Conservation (phyloP, 2,329 filamentous ascomycete genomes). For the Cucurbitaria berberidis region DNA sequence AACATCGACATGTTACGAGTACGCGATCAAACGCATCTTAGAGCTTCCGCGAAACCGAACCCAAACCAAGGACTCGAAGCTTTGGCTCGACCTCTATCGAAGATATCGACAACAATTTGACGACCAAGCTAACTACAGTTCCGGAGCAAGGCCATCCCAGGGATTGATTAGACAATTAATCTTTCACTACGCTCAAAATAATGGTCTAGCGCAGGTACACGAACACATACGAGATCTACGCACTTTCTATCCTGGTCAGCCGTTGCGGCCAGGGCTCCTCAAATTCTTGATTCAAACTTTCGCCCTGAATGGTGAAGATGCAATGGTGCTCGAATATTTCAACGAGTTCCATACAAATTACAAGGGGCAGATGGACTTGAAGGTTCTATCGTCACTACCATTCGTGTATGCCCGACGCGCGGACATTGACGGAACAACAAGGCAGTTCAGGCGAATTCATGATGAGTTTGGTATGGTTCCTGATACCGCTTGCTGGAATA, state of each 20-base stretch:
- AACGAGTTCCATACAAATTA: slow-evolving; percentile 28
- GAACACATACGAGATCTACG: slow-evolving; percentile 35
- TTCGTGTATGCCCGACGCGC: slow-evolving; percentile 74
- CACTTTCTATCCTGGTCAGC: slow-evolving; percentile 27
- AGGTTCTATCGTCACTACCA: slow-evolving; percentile 55
- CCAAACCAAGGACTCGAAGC: slow-evolving; percentile 36
- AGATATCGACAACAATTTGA: slow-evolving; percentile 28
- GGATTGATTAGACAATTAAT: slow-evolving; percentile 30
- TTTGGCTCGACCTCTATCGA: slow-evolving; percentile 35
- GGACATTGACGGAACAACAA: slow-evolving; percentile 64
- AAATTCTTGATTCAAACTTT: slow-evolving; percentile 34
- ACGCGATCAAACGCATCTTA: slow-evolving; percentile 32
- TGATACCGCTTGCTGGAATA: slow-evolving; percentile 73
- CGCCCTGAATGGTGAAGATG: slow-evolving; percentile 43
- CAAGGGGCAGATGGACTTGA: slow-evolving; percentile 12
- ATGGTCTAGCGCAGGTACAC: slow-evolving; percentile 24
- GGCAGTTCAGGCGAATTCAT: slow-evolving; percentile 68
- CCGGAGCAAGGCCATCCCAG: slow-evolving; percentile 24
- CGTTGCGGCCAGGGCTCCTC: slow-evolving; percentile 27
- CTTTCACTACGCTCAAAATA: slow-evolving; percentile 22
- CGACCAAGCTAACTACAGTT: slow-evolving; percentile 10
- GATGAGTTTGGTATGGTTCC: slow-evolving; percentile 63
- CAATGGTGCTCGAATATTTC: slow-evolving; percentile 43
- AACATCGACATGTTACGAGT: slow-evolving; percentile 31
- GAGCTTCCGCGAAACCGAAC: slow-evolving; percentile 33